Conservation (phyloP, 345 rosid species). For the Rhizophora apiculata region DNA sequence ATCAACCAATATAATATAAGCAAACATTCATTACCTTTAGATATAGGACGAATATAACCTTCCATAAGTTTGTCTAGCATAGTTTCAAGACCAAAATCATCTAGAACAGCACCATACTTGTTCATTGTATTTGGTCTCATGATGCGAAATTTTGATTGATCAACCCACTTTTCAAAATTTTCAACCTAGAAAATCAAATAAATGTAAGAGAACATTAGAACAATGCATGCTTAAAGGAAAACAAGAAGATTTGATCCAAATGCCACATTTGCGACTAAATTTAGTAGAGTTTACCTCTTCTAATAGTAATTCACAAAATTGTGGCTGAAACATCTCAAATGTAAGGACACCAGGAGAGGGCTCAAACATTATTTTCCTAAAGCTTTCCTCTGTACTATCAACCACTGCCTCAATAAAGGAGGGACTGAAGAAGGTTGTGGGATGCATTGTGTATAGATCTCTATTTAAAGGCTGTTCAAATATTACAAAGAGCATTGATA, state of each 20-base stretch:
- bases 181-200: conserved; percentile 69
- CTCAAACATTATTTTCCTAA: conserved; percentile 58
- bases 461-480: conserved; percentile 62
- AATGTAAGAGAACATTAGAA: conserved; percentile 27
- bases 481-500: conserved; percentile 1
- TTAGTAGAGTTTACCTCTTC: conserved; percentile 54
- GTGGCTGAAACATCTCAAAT: conserved; percentile 77
- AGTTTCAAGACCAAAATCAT: conserved; percentile 83
- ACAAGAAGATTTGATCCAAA: conserved; percentile 4
- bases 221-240: conserved; percentile 27
- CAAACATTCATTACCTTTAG: conserved; percentile 45
- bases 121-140: conserved; percentile 99
- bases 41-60: conserved; percentile 69
- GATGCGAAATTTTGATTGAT: conserved; percentile 56
- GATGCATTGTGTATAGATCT: conserved; percentile 59
- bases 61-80: conserved; percentile 85
- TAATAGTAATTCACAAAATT: conserved; percentile 61
- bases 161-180: conserved; percentile 84
- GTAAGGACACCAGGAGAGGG: conserved; percentile 63
- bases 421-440: conserved; percentile 60
- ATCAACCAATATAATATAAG: neutral
- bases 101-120: conserved; percentile 86
- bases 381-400: conserved; percentile 56
- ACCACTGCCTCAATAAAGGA: conserved; percentile 65
- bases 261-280: neutral